Conservation (phyloP, 1,284 basidiomycete genomes). For the Paramarasmius palmivorus region DNA sequence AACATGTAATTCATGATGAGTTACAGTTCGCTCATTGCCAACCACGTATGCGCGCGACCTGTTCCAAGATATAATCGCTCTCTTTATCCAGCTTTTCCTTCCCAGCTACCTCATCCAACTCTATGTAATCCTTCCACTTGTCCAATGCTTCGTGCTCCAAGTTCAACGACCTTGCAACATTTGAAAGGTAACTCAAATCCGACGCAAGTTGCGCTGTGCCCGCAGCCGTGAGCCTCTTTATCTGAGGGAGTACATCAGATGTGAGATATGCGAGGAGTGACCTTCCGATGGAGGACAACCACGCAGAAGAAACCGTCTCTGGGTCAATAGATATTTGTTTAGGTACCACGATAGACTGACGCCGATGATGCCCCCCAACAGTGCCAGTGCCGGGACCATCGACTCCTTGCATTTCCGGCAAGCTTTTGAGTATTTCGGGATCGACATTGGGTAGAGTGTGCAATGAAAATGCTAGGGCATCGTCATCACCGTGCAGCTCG, state of each 20-base stretch:
- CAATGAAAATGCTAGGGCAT: conserved; percentile 87
- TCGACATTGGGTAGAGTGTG: conserved; percentile 75
- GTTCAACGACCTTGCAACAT: conserved; percentile 89
- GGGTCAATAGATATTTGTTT: conserved; percentile 49
- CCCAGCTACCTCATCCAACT: conserved; percentile 60
- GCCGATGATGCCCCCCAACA: conserved; percentile 31
- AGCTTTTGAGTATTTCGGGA: conserved; percentile 50
- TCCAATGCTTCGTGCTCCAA: conserved; percentile 79
- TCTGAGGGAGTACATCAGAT: conserved; percentile 59
- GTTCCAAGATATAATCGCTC: conserved; percentile 36
- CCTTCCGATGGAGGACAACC: conserved; percentile 88
- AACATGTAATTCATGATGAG: too few relatives aligned
- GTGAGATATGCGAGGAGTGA: conserved; percentile 77
- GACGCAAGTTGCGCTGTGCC: conserved; percentile 86
- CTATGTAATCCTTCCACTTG: conserved; percentile 69
- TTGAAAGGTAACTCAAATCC: conserved; percentile 87
- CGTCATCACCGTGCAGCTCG: conserved; percentile 92
- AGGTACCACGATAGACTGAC: conserved; percentile 32
- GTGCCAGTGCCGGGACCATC: conserved; percentile 25
- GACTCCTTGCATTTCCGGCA: conserved; percentile 36
- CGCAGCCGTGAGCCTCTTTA: conserved; percentile 55
- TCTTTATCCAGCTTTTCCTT: conserved; percentile 37
- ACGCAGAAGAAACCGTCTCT: conserved; percentile 83
- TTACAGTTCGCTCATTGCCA: conserved; percentile 37
- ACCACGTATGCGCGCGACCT: conserved; percentile 53